These are phyloP conservation scores for Simplicillium sp. DNA, from an alignment of 2,329 filamentous ascomycete species.

Conservation along the genomic window DNA sequence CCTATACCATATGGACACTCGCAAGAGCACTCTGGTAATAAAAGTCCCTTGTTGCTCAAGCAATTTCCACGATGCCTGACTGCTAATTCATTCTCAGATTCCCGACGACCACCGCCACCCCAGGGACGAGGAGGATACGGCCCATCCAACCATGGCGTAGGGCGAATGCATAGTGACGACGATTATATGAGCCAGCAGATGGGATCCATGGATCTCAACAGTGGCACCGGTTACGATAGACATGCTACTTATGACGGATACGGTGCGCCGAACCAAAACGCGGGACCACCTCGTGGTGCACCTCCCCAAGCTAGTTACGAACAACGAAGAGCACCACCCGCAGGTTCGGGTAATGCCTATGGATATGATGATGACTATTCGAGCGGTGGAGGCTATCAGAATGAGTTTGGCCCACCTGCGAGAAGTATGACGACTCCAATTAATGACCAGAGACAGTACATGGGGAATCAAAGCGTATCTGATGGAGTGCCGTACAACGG, in stretches of 20 bases:
- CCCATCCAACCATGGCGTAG: not conserved
- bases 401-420: conserved; percentile 40
- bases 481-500: conserved; percentile 38
- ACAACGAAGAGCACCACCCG: too few species aligned
- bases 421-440: conserved; percentile 54
- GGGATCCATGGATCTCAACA: conserved; percentile 24
- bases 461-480: conserved; percentile 23
- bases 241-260: conserved; percentile 17
- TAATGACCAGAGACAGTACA: conserved; percentile 30
- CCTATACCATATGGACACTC: not conserved
- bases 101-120: not conserved
- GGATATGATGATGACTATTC: conserved; percentile 10
- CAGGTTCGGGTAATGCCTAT: conserved; percentile 9
- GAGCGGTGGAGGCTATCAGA: conserved; percentile 3
- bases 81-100: not conserved
- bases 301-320: not conserved
- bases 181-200: conserved; percentile 23
- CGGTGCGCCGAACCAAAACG: conserved; percentile 14
- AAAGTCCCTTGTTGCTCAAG: too few species aligned
- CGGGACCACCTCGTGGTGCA: conserved; percentile 10
- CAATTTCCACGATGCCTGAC: too few species aligned
- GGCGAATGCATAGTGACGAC: not conserved
- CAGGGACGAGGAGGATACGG: not conserved
- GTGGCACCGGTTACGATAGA: conserved; percentile 15
- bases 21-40: too few species aligned